phyloP scores from a whole-genome alignment of 257 asterid genomes.

The Ocimum tenuiflorum region DNA sequence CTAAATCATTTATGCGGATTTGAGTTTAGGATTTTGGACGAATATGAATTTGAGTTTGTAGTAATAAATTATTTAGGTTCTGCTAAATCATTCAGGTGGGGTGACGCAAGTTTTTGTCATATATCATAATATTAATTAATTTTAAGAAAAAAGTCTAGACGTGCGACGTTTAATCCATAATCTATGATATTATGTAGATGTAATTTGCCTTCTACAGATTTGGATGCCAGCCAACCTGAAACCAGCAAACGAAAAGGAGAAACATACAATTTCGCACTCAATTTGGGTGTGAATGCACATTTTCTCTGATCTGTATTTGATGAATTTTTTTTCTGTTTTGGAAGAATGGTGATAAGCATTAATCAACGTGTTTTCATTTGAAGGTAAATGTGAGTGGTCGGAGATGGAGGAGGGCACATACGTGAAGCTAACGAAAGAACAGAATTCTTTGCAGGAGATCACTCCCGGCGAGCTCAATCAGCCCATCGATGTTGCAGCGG shows the following conservation, averaged over 20 bases:
- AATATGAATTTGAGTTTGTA: too few species aligned
- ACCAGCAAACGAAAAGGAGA: neutral
- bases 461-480: slow-evolving; percentile 81
- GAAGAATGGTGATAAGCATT: neutral
- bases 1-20: too few species aligned
- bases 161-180: too few species aligned
- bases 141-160: too few species aligned
- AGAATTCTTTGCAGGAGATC: slow-evolving; percentile 41
- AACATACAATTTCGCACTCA: neutral
- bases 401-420: slow-evolving; percentile 60
- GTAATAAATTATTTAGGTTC: too few species aligned
- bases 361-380: neutral
- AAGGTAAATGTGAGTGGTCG: slow-evolving; percentile 19
- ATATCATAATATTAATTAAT: too few species aligned
- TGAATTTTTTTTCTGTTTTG: neutral
- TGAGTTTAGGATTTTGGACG: too few species aligned
- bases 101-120: too few species aligned
- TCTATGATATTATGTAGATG: too few species aligned
- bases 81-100: too few species aligned
- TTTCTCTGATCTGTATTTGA: slow-evolving; percentile 6
- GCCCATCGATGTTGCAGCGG: slow-evolving; percentile 63
- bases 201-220: too few species aligned
- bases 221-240: too few species aligned
- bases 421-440: slow-evolving; percentile 61
- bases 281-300: neutral